A percentile compares a stretch with the other conserved stretches of the same genome.
Conservation (phyloP, 2,329 filamentous ascomycete species). For the Aaosphaeria pasadenensis region DNA sequence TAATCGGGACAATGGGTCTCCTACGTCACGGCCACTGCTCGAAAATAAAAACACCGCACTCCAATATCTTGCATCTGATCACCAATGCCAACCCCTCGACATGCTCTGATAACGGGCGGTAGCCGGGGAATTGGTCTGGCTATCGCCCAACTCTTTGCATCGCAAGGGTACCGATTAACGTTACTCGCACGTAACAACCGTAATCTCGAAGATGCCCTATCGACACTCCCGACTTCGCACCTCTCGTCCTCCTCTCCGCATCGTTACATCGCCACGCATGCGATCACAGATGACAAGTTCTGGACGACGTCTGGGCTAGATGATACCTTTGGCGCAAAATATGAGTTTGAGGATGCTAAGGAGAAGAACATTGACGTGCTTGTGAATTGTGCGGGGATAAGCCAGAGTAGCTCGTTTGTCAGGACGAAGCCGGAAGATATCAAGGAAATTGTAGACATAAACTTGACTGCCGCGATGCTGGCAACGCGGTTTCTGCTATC, state of each 20-base stretch:
- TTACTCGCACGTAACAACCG: slow-evolving; percentile 27
- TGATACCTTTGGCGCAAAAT: background rate
- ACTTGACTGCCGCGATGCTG: slow-evolving; percentile 65
- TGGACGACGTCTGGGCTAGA: slow-evolving; percentile 12
- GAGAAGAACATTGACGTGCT: slow-evolving; percentile 47
- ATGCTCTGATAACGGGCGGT: slow-evolving; percentile 38
- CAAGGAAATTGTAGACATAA: slow-evolving; percentile 62
- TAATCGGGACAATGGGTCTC: background rate
- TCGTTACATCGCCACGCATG: slow-evolving; percentile 5
- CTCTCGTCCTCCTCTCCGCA: slow-evolving; percentile 1
- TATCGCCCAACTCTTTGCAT: slow-evolving; percentile 33
- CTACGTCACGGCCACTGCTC: background rate
- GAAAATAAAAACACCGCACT: background rate
- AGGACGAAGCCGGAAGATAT: slow-evolving; percentile 52
- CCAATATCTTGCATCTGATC: background rate
- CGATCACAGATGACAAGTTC: slow-evolving; percentile 21
- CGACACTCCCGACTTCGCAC: slow-evolving; percentile 10
- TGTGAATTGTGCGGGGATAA: slow-evolving; percentile 76
- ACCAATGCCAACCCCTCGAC: slow-evolving; percentile 9
- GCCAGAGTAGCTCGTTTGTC: slow-evolving; percentile 63
- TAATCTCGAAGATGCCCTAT: slow-evolving; percentile 19
- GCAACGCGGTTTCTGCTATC: slow-evolving; percentile 56
- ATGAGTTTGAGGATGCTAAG: background rate
- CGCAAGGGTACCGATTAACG: slow-evolving; percentile 25
- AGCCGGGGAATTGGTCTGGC: slow-evolving; percentile 38